These are phyloP conservation scores for Xylaria longipes DNA, from an alignment of 495 filamentous ascomycete species.

Conservation along the genomic window DNA sequence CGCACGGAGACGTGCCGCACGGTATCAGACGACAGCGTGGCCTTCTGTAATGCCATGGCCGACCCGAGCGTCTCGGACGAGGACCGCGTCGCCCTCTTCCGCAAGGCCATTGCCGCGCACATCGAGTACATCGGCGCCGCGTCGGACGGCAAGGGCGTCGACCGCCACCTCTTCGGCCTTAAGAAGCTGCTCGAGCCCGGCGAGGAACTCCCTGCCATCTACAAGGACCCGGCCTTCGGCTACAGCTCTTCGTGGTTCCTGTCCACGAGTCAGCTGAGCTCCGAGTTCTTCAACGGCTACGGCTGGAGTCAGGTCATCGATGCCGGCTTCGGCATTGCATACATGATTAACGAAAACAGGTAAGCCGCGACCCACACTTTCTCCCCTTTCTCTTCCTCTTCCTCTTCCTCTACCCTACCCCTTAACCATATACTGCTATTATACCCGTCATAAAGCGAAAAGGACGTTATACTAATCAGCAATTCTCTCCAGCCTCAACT, in stretches of 20 bases:
- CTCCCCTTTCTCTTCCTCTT: constrained; percentile 36
- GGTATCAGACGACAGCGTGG: constrained; percentile 89
- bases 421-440: background rate
- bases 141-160: constrained; percentile 89
- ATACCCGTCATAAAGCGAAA: background rate
- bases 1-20: constrained; percentile 95
- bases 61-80: constrained; percentile 66
- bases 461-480: constrained; percentile 30
- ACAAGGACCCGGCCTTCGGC: constrained; percentile 80
- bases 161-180: constrained; percentile 94
- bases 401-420: constrained; percentile 33
- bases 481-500: constrained; percentile 73
- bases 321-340: constrained; percentile 95
- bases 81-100: constrained; percentile 74
- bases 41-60: constrained; percentile 86
- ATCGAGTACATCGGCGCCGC: constrained; percentile 89
- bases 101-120: constrained; percentile 80
- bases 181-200: constrained; percentile 87
- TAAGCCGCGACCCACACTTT: constrained; percentile 42
- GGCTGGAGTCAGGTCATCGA: constrained; percentile 99
- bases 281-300: constrained; percentile 98
- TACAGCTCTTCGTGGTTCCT: constrained; percentile 93
- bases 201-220: constrained; percentile 82
- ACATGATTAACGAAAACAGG: constrained; percentile 99
- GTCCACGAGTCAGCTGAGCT: constrained; percentile 86